Base-by-base conservation (phyloP, 139 green algal genomes). In the Chlamydomonas eustigma region DNA sequence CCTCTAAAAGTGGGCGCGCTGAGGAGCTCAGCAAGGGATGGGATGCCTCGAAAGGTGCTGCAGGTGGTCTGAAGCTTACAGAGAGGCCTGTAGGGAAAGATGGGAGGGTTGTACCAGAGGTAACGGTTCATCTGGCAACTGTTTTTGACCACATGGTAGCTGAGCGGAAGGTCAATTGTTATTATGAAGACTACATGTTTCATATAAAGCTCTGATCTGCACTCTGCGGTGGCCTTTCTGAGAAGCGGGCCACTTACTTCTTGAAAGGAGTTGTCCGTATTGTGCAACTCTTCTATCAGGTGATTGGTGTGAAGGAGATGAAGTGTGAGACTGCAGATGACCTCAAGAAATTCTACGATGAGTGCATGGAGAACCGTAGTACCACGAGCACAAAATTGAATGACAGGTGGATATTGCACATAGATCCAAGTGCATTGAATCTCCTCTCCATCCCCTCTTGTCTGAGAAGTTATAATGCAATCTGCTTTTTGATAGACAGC, bases 331-430 rank as follows among this genome's bases (percentile, higher is more conserved):
- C 52, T 35, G 81, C 75, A 2, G 65, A 85, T 2, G 79, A 88
- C n/a, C 70, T 93, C 31, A 37, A 83, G 31, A 37, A 44, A 1
- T 91, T 91, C 64, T 91, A 90, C 65, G 68, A 82, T 24, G 68
- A 86, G 34, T 91, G 87, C 80, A 86, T 86, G 75, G 75, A 82
- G 22, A 88, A 90, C 72, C 81, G 89, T 0, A 83, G 74, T 34
- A 86, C 82, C 1, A 77, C 32, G 4, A 82, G 50, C n/a, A 93
- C 89, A 28, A 90, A 89, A 67, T 76, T 93, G 33, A 93, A 93
- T 52, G 86, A 88, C 76, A 76, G 78, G 81, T 83, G 22, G 33
- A 39, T 2, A 8, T 39, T 6, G 3, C 0, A 74, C 28, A 28
- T 18, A 58, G 44, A 4, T 34, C 18, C 3, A 37, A 39, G 35